These are phyloP conservation scores for Penicillium verrucosum DNA, from an alignment of 2,329 filamentous ascomycete genomes.

Conservation along the genomic window DNA sequence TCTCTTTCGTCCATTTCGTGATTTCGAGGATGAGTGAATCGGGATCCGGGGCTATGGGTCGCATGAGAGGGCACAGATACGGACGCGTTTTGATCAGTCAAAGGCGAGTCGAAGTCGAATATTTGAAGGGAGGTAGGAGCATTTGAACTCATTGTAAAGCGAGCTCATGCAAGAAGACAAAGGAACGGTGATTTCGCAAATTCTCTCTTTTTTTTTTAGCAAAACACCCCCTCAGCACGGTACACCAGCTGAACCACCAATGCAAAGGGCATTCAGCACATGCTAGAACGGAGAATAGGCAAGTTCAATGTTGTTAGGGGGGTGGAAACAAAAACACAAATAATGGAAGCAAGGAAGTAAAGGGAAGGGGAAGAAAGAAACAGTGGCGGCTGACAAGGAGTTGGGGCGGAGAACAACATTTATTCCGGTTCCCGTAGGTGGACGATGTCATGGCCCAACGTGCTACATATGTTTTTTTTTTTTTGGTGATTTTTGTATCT, in stretches of 20 bases:
- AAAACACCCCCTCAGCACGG: constrained; percentile 23
- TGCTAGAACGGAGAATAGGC: not conserved
- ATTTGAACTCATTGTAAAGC: constrained; percentile 17
- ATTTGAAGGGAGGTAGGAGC: constrained; percentile 1
- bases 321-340: constrained; percentile 5
- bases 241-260: constrained; percentile 23
- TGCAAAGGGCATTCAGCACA: constrained; percentile 21
- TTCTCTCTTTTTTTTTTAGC: constrained; percentile 8
- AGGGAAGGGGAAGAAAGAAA: constrained; percentile 20
- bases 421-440: constrained; percentile 14
- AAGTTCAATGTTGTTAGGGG: not conserved
- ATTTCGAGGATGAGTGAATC: constrained; percentile 14
- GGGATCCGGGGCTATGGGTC: constrained; percentile 14
- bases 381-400: constrained; percentile 34
- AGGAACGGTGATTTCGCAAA: constrained; percentile 5
- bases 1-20: constrained; percentile 32
- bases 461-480: not conserved
- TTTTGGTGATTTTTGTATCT: no score
- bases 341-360: constrained; percentile 20
- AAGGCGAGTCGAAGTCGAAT: constrained; percentile 9
- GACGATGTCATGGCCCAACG: constrained; percentile 12
- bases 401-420: constrained; percentile 31
- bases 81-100: constrained; percentile 19
- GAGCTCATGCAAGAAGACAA: constrained; percentile 10
- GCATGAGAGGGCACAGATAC: constrained; percentile 7